Evolutionary conservation across 768 basidiomycete genomes (phyloP).

Genomic region (Rhizopogon roseolus): DNA sequence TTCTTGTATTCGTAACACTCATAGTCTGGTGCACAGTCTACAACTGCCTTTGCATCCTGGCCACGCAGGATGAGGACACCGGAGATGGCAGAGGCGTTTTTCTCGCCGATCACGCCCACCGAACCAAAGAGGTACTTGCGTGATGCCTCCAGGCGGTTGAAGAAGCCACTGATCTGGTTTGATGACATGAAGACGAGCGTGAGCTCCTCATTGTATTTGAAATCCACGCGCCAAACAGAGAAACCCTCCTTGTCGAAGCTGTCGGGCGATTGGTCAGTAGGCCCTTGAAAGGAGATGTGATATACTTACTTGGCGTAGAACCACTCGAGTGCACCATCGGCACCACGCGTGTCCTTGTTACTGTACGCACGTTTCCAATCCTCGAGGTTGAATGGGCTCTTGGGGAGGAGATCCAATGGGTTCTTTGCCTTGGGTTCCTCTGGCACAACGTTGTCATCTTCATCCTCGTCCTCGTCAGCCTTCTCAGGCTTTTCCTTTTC

Average conservation of each 20-base stretch:
- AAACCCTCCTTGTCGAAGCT: slow-evolving; percentile 88
- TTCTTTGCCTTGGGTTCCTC: slow-evolving; percentile 91
- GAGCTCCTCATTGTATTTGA: slow-evolving; percentile 95
- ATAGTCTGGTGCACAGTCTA: slow-evolving; percentile 84
- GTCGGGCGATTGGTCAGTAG: slow-evolving; percentile 4
- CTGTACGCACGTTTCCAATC: slow-evolving; percentile 99
- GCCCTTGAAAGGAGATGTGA: background rate
- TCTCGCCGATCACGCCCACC: slow-evolving; percentile 80
- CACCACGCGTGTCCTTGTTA: slow-evolving; percentile 92
- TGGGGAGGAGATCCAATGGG: slow-evolving; percentile 89
- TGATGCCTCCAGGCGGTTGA: slow-evolving; percentile 95
- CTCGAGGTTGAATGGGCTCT: slow-evolving; percentile 83
- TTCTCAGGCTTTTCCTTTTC: slow-evolving; percentile 62
- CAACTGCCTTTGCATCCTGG: slow-evolving; percentile 60
- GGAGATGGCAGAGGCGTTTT: slow-evolving; percentile 74
- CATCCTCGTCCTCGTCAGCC: slow-evolving; percentile 59
- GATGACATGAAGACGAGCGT: slow-evolving; percentile 91
- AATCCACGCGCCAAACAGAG: slow-evolving; percentile 90
- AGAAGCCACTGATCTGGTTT: slow-evolving; percentile 95
- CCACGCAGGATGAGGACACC: slow-evolving; percentile 86
- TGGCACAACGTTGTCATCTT: slow-evolving; percentile 69
- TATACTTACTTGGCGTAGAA: slow-evolving; percentile 84
- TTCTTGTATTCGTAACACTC: slow-evolving; percentile 82
- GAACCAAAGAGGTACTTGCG: slow-evolving; percentile 97
- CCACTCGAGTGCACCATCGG: slow-evolving; percentile 86